Evolutionary conservation across 2,329 filamentous ascomycete genomes (phyloP), one percentile per base, ranked within the genome.

Genomic region (Colletotrichum cereale): DNA sequence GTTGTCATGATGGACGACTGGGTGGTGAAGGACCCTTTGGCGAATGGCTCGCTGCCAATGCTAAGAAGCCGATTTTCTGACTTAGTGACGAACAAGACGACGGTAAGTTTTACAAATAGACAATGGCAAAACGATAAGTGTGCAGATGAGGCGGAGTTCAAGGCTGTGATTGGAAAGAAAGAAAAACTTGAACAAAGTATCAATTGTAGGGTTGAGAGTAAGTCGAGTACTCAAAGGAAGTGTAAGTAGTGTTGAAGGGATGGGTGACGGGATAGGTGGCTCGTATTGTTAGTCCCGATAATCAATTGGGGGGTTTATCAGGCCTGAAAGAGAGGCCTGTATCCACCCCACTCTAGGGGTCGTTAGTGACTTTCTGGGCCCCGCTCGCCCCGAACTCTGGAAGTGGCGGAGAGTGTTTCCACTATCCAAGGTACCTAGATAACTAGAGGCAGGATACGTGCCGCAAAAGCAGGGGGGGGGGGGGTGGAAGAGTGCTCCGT

Each of bases 1-100:
- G 82, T 82, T 52, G 84, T 79, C 83, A 85, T 86, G 72, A 55
- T 80, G 72, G 72, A 31, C 26, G 69, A 57, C 21, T 48, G 55
- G 38, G 62, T 44, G 31, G 26, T 36, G 34, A 38, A 40, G 29
- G 52, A 16, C 18, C 36, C n/a, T 70, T 73, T 47, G 56, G 52
- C 6, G 18, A 26, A 40, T 40, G 47, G 26, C 29, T 14, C n/a
- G 11, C 21, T 31, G 26, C 50, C 38, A 38, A 40, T 38, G 24
- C 26, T 47, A 4, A 44, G 12, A 26, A 7, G 34, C n/a, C 34
- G 16, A 21, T 36, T 50, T 6, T 52, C 34, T 52, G 14, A 26
- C 26, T 12, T n/a, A 48, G 34, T 12, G 29, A n/a, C n/a, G 55
- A 40, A 38, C 31, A 26, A 56, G 53, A 40, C 3, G 55, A 57